Conservation (phyloP, 129 eudicot genomes). For the carrot (Daucus carota) region DH1_v3.0 NC_030383.2:61503501-61504000, state of each 20-base stretch:
- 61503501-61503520: slow-evolving; percentile 96
- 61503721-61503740: not conserved
- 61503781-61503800: slow-evolving; percentile 86
- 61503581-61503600: not conserved
- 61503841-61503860: slow-evolving; percentile 85
- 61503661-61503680: not conserved
- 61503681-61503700: not conserved
- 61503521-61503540: slow-evolving; percentile 80
- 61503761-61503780: slow-evolving; percentile 95
- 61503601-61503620: not conserved
- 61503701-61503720: not conserved
- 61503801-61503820: slow-evolving; percentile 89
- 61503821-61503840: slow-evolving; percentile 92
- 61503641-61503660: not conserved
- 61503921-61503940: not conserved
- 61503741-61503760: slow-evolving; percentile 6
- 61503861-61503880: slow-evolving; percentile 86
- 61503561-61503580: slow-evolving; percentile 15
- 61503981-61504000: slow-evolving; percentile 37
- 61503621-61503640: not conserved
- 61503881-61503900: slow-evolving; percentile 95
- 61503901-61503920: slow-evolving; percentile 29
- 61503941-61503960: slow-evolving; percentile 1
- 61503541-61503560: slow-evolving; percentile 99
- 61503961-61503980: slow-evolving; percentile 10